Percentiles rank a stretch among this genome's conserved stretches.
Conservation (phyloP, 2,329 filamentous ascomycete species). For the Aureobasidium sp. region DNA sequence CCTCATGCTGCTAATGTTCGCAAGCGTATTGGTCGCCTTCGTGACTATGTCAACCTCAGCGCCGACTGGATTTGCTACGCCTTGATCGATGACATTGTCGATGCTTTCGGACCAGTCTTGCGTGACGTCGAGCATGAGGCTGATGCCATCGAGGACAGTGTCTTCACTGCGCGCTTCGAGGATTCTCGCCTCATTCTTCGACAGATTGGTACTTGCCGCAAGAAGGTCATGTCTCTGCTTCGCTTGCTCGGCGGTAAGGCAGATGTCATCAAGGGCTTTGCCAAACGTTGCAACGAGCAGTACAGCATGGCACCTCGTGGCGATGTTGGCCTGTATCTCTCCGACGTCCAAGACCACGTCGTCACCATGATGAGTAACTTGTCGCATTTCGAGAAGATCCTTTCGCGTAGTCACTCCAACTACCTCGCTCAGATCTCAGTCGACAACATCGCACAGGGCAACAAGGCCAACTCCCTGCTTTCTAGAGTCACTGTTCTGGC, state of each 20-base stretch:
- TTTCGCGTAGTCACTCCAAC: conserved; percentile 88
- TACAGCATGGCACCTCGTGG: conserved; percentile 92
- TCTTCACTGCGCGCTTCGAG: conserved; percentile 84
- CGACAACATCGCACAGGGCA: conserved; percentile 81
- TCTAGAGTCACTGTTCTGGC: conserved; percentile 93
- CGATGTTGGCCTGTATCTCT: conserved; percentile 92
- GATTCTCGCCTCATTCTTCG: conserved; percentile 83
- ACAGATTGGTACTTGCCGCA: conserved; percentile 80
- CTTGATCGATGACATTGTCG: conserved; percentile 96
- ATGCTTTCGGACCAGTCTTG: conserved; percentile 87
- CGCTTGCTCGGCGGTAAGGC: conserved; percentile 92
- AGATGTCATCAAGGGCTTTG: conserved; percentile 96
- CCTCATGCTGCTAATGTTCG: conserved; percentile 82
- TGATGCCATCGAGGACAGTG: conserved; percentile 88
- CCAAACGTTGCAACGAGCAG: conserved; percentile 97
- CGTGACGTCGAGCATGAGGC: conserved; percentile 79
- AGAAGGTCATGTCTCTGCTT: conserved; percentile 89
- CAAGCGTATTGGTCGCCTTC: conserved; percentile 81
- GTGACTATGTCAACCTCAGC: conserved; percentile 89
- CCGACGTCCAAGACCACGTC: conserved; percentile 98
- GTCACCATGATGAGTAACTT: conserved; percentile 98
- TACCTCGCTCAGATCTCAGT: conserved; percentile 93
- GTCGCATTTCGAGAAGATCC: conserved; percentile 94
- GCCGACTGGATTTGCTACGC: conserved; percentile 99
- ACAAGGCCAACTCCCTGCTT: conserved; percentile 76